Evolutionary conservation across 208 protist genomes (phyloP), one percentile per base, ranked within the genome.

Genomic region (Trypanosoma congolense): DNA sequence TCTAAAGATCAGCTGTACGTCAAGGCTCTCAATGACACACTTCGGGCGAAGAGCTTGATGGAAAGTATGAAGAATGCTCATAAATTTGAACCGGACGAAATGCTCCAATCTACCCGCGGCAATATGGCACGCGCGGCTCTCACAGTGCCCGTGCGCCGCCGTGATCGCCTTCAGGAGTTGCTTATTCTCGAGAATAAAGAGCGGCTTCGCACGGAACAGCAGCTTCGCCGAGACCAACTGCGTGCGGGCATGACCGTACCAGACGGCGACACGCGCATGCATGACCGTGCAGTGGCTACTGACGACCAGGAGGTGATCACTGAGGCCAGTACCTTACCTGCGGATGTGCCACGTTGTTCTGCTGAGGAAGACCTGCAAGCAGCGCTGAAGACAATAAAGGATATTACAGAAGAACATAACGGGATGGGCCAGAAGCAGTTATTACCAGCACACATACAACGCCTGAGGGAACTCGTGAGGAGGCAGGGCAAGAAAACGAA

Each of bases 141-240:
- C 26, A 56, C 79, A 25, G 78, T 94, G 42, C 83, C 87, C 9
- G 58, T 94, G 60, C 87, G 87, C 19, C 83, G 87, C 52, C 87
- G 87, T 41, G 87, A 94, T 55, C 87, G 81, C 52, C 72, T 94
- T 28, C 73, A 94, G 76, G 83, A 90, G 65, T 73, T 94, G 22
- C 71, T 94, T 16, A 50, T 94, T 48, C 77, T 94, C 53, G 83
- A 94, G 57, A 71, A 89, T 70, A 88, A 90, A 64, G 59, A 70
- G 10, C 80, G 87, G 10, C 63, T 90, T 4, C 56, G 54, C 42
- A 67, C 77, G 58, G 74, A 94, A 65, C 70, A 61, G 12, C 62
- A 75, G 10, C 61, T 85, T 22, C 77, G 83, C 6, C 68, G 56
- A 10, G 61, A 81, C 56, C 83, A 75, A n/a, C 73, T 70, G 16